Evolutionary conservation across 495 filamentous ascomycete genomes (phyloP).

Genomic region (Hyphodiscus hymeniophilus): DNA sequence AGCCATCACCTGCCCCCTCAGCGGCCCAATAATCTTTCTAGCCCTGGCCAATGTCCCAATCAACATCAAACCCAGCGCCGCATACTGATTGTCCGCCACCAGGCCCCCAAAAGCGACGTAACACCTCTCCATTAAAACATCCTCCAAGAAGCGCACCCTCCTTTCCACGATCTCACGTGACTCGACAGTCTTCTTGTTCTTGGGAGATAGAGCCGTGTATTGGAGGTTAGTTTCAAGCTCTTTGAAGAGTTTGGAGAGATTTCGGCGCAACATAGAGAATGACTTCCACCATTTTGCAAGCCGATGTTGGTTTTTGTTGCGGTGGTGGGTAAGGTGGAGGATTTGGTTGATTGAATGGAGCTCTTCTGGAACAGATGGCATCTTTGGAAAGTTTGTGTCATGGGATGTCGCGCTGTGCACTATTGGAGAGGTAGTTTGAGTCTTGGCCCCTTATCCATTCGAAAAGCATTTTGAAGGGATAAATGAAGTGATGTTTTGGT

Average conservation of each 20-base stretch:
- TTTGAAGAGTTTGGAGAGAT: conserved; percentile 40
- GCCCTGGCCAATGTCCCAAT: conserved; percentile 57
- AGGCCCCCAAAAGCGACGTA: conserved; percentile 56
- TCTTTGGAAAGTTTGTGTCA: too few relatives aligned
- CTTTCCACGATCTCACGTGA: not conserved
- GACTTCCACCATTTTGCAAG: conserved; percentile 64
- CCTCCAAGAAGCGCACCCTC: conserved; percentile 18
- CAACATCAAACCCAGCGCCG: conserved; percentile 70
- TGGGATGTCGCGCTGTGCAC: too few relatives aligned
- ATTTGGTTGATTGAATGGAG: conserved; percentile 31
- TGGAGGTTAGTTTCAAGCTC: conserved; percentile 22
- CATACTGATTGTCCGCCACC: conserved; percentile 62
- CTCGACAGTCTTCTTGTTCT: conserved; percentile 16
- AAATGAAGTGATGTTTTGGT: too few relatives aligned
- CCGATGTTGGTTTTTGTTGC: conserved; percentile 78
- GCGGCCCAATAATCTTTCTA: conserved; percentile 31
- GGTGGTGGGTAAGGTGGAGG: conserved; percentile 61
- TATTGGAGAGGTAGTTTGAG: too few relatives aligned
- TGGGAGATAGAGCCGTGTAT: not conserved
- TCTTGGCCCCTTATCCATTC: too few relatives aligned
- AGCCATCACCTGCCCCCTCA: conserved; percentile 12
- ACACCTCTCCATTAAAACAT: conserved; percentile 16
- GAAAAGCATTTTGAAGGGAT: too few relatives aligned
- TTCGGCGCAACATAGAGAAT: conserved; percentile 57
- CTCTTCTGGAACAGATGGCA: not conserved